Evolutionary conservation across 257 asterid genomes (phyloP), one percentile per base, ranked within the genome.

Genomic region (Jacaranda mimosifolia): DNA sequence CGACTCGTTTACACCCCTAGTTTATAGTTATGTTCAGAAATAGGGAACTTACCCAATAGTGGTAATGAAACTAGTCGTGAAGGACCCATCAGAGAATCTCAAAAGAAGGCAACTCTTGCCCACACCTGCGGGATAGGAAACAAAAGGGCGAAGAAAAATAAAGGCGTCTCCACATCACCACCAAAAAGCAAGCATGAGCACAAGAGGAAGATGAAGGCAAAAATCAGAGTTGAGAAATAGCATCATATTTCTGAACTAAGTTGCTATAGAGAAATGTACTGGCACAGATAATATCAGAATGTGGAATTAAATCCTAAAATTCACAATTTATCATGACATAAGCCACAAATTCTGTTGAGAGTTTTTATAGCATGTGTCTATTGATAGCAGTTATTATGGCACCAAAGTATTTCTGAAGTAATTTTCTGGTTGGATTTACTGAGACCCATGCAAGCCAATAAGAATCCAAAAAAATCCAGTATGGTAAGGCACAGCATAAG

Each of bases 81-180:
- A 91, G 85, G 97, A 91, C 64, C 98, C 96, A 87, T 93, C 96
- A 55, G 97, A 93, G 90, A 91, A 91, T 78, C 96, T 92, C 76
- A 93, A 85, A 77, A 93, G 98, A 68, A 93, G 96, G 85, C 97
- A 92, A 89, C 97, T 91, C 89, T 93, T 93, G 83, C 97, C 98
- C 67, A 89, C 91, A 83, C 93, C 92, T 86, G 82, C 57, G 76
- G 51, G 73, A 77, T 71, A 51, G 36, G 67, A 51, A 35, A 72
- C 43, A 32, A 58, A 67, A 55, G 45, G 53, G 62, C 57, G 46
- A 74, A 58, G 68, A 56, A n/a, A 56, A 17, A 11, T 68, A 68
- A 48, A 10, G 42, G 40, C 36, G 68, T 67, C 7, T 4, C 53
- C 73, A 40, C n/a, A 53, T 42, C 38, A 80, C 55, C 57, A 38